Evolutionary conservation across 2,329 filamentous ascomycete genomes (phyloP), one percentile per base, ranked within the genome.

Genomic region (Colletotrichum limetticola): DNA sequence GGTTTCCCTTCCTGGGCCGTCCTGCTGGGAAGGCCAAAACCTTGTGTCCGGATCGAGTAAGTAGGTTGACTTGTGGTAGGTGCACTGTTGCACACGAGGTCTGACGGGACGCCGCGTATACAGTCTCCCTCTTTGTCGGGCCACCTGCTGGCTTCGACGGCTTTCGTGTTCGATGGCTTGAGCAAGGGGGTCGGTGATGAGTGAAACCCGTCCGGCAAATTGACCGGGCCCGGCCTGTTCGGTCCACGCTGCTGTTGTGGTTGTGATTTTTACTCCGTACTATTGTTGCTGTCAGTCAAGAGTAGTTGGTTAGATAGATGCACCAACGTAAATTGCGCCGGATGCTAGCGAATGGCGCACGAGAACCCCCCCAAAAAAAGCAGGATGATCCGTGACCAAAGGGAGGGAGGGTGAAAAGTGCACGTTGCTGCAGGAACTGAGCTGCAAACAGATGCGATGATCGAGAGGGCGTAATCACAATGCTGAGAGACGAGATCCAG

Each of bases 31-130:
- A 56, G n/a, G 16, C 57, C 42, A 49, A 16, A 64, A 69, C 19
- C 9, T 59, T 69, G 19, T 65, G 66, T 72, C 60, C 70, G 59
- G 35, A 55, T 72, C 32, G 26, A 28, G 53, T 14, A 60, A 49
- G 7, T 19, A 24, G 32, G 7, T 19, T 16, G 32, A 16, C 26
- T 53, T 9, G 16, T 9, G 19, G 19, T 16, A 26, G 14, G 4
- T 19, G 37, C 16, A 42, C 37, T 42, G 58, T 26, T 11, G 59
- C 22, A 37, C 68, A 66, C 56, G 46, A 66, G 57, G 14, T 35
- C 61, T 9, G 60, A 30, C 42, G n/a, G 30, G 49, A 55, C 14
- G 30, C 30, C 22, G 49, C 61, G 30, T 55, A 53, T 55, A 28
- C 61, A 30, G 28, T 16, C 22, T 53, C 35, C 28, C 49, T 56